These are phyloP conservation scores for Atkinsonella texensis DNA, from an alignment of 2,329 filamentous ascomycete species.

Conservation along the genomic window DNA sequence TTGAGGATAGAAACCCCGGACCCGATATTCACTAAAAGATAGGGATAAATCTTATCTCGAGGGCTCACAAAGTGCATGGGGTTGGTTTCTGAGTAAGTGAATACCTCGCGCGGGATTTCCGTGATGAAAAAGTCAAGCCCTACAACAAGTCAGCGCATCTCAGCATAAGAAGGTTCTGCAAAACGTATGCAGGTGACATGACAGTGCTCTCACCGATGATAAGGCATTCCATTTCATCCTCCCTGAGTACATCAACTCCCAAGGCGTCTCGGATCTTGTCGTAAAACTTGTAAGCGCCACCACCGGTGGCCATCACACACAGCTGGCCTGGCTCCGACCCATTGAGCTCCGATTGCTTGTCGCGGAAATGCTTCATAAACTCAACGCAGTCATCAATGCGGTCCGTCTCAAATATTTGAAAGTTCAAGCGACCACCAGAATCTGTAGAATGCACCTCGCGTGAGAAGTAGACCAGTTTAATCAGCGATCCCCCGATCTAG, in stretches of 20 bases:
- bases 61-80: slow-evolving; percentile 82
- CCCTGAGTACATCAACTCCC: slow-evolving; percentile 76
- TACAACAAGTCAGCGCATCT: slow-evolving; percentile 18
- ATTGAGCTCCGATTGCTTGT: slow-evolving; percentile 67
- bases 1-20: slow-evolving; percentile 97
- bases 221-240: slow-evolving; percentile 98
- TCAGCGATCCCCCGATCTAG: slow-evolving; percentile 88
- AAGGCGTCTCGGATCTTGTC: slow-evolving; percentile 76
- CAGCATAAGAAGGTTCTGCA: background rate
- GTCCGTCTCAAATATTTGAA: slow-evolving; percentile 93
- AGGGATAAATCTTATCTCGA: slow-evolving; percentile 77
- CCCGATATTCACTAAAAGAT: slow-evolving; percentile 95
- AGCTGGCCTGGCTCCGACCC: slow-evolving; percentile 59
- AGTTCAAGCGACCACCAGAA: slow-evolving; percentile 82
- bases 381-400: slow-evolving; percentile 86
- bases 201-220: slow-evolving; percentile 59
- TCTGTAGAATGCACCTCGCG: slow-evolving; percentile 70
- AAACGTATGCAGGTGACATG: too few species aligned
- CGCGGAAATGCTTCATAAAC: slow-evolving; percentile 77
- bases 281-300: slow-evolving; percentile 94
- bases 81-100: slow-evolving; percentile 84
- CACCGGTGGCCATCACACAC: slow-evolving; percentile 90
- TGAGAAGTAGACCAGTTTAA: slow-evolving; percentile 95
- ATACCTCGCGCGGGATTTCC: slow-evolving; percentile 92
- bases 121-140: slow-evolving; percentile 98